Evolutionary conservation across 345 rosid genomes (phyloP).

Genomic region (Dipteronia sinensis): DNA sequence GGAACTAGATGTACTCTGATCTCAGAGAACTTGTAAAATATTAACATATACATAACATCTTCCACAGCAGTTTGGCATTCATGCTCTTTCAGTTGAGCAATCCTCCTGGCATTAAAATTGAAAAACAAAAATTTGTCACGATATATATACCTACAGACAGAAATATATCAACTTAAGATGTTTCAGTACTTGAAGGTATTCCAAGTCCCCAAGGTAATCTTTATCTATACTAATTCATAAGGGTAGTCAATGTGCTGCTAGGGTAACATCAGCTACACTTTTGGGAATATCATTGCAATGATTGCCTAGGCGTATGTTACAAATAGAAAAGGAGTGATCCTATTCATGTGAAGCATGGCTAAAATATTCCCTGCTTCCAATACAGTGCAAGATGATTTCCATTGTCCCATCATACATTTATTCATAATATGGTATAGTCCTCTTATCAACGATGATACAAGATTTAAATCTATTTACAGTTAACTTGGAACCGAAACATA

Average conservation of each 20-base stretch:
- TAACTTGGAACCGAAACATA: background rate
- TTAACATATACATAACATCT: conserved; percentile 86
- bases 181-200: background rate
- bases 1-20: conserved; percentile 83
- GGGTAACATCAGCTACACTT: conserved; percentile 11
- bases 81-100: conserved; percentile 66
- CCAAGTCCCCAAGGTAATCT: conserved; percentile 1
- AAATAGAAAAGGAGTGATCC: background rate
- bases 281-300: background rate
- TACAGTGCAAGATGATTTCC: conserved; percentile 1
- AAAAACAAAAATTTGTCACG: conserved; percentile 3
- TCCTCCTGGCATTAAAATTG: conserved; percentile 57
- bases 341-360: background rate
- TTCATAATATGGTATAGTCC: background rate
- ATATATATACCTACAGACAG: background rate
- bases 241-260: conserved; percentile 7
- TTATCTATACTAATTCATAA: background rate
- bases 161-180: background rate
- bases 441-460: background rate
- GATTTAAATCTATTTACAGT: background rate
- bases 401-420: conserved; percentile 12
- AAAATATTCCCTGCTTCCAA: conserved; percentile 3
- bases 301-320: conserved; percentile 2
- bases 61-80: conserved; percentile 71
- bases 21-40: conserved; percentile 83